phyloP scores from a whole-genome alignment of 148 eudicot species.

The Amaranthus cruentus region DNA sequence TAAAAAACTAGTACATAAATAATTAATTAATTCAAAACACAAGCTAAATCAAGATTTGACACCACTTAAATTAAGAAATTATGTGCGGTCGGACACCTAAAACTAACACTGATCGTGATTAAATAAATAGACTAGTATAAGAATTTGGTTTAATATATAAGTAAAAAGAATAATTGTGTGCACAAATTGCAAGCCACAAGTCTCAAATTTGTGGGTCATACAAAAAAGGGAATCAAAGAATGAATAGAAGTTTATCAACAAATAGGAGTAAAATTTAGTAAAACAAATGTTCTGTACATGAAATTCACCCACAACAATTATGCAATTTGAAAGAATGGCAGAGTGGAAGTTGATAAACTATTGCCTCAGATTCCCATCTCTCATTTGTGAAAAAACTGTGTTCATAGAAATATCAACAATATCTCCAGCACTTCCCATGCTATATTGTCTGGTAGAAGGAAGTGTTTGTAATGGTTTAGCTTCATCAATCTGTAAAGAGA shows the following conservation, averaged over 20 bases:
- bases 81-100: no score
- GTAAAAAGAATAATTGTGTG: background rate
- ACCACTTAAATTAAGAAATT: no score
- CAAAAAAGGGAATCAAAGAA: slow-evolving; percentile 12
- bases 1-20: no score
- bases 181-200: background rate
- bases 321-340: background rate
- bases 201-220: slow-evolving; percentile 2
- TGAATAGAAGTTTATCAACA: background rate
- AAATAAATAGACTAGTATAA: no score
- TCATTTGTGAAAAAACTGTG: slow-evolving; percentile 50
- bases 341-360: background rate
- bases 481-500: slow-evolving; percentile 20
- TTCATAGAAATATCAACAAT: slow-evolving; percentile 48
- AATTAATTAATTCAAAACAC: no score
- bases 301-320: slow-evolving; percentile 9
- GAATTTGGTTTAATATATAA: no score
- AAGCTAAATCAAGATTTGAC: no score
- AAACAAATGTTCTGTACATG: slow-evolving; percentile 8
- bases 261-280: background rate
- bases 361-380: slow-evolving; percentile 30
- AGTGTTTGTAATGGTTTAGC: slow-evolving; percentile 21
- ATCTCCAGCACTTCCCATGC: slow-evolving; percentile 42
- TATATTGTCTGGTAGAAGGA: slow-evolving; percentile 29
- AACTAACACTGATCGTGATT: no score